Base-by-base conservation (phyloP, 2,329 filamentous ascomycete species). In the Fusarium sp. region DNA sequence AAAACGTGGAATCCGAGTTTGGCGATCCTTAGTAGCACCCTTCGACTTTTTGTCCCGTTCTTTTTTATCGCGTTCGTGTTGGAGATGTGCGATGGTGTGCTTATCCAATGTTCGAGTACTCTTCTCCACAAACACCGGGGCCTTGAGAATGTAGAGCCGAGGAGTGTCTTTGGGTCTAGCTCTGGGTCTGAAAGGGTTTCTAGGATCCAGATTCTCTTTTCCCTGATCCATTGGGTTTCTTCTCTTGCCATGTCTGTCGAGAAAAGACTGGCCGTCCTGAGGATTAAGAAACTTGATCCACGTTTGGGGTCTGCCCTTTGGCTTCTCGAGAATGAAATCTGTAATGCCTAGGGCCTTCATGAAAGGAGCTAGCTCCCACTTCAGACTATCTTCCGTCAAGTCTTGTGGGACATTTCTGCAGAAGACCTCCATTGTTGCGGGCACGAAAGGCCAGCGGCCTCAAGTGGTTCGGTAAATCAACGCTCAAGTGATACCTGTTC, bases 281-380 rank as follows among this genome's bases (percentile, higher is more conserved):
- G 46, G 44, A 2, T 78, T 28, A 3, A 84, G 77, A 52, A 88
- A 88, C 1, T 78, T 81, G 45, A 87, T 64, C 52, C 76, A 80
- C 5, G 78, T 85, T 18, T 75, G 71, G 0, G 39, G 43, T 20
- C 75, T 81, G 5, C 73, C 72, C 4, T 72, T 74, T 1, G 77
- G 73, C 61, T 86, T 87, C 1, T 83, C 76, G 64, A 81, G 85
- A 0, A 55, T 54, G 77, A 81, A 88, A 8, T 82, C 77, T 1
- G 62, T 28, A 48, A 88, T 85, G 2, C 67, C 59, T 3, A 88
- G 76, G 0, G 48, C 66, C 1, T 75, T 71, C 74, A 87, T 80
- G 28, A 80, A 74, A 0, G 82, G 80, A 17, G 69, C 53, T 2
- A 88, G 77, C 50, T 83, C 81, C 0, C 55, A 70, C 13, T 69